A percentile compares a stretch with the other conserved stretches of the same genome.
Conservation (phyloP, 208 protist species). For the Crithidia mellificae region DNA sequence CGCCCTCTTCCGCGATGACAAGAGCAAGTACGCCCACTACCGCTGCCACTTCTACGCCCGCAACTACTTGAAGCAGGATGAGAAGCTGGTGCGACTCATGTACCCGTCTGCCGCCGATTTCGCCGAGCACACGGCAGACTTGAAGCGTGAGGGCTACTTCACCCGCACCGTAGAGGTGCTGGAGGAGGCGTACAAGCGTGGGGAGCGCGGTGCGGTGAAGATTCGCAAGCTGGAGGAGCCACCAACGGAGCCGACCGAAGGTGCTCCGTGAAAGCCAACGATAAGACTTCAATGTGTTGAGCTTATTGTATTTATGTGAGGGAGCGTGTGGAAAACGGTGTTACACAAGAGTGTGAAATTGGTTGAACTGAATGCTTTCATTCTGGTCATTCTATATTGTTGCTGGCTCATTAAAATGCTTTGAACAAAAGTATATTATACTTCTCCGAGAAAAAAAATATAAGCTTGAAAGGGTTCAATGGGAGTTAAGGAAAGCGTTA, state of each 20-base stretch:
- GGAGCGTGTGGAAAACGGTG: not conserved
- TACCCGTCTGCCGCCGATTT: constrained; percentile 65
- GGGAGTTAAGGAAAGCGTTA: too few species aligned
- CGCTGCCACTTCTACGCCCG: constrained; percentile 75
- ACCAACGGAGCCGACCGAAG: constrained; percentile 3
- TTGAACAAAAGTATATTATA: too few species aligned
- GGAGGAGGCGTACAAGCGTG: constrained; percentile 51
- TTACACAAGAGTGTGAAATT: too few species aligned
- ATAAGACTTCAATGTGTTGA: not conserved
- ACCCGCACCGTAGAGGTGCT: constrained; percentile 40
- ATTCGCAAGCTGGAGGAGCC: constrained; percentile 38
- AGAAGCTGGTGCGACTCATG: constrained; percentile 74
- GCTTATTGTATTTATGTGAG: not conserved
- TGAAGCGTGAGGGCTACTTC: constrained; percentile 41
- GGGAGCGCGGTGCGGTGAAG: constrained; percentile 40
- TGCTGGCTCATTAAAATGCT: too few species aligned
- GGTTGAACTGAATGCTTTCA: too few species aligned
- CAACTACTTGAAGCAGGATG: constrained; percentile 54
- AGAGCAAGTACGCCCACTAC: constrained; percentile 73
- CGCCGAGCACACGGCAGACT: constrained; percentile 41
- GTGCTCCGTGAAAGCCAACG: not conserved
- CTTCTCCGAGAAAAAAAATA: too few species aligned
- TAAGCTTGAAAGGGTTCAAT: too few species aligned
- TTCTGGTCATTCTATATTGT: too few species aligned
- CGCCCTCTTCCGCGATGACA: constrained; percentile 44